Base-by-base conservation (phyloP, 2,329 filamentous ascomycete species). In the Rosellinia necatrix region DNA sequence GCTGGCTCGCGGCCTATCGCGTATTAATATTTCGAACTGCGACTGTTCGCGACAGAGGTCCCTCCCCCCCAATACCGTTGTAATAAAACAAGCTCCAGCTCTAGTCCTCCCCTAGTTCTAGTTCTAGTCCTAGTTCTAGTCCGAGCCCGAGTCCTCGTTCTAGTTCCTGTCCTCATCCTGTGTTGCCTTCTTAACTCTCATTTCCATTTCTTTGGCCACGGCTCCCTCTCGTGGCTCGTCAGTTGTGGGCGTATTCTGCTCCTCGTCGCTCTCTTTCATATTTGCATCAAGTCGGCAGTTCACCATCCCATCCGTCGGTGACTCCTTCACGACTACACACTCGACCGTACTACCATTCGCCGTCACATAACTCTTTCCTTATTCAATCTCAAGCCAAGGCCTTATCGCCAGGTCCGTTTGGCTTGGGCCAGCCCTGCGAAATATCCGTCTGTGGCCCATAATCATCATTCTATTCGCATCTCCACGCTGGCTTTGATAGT, bases 321-420 rank as follows among this genome's bases (percentile, higher is more conserved):
- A 52, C 47, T 49, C 9, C 30, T 48, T 47, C 25, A 43, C 29
- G 19, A 24, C 21, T 17, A 52, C 27, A 9, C 25, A 40, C 25
- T 40, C 22, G 25, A 37, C 35, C 41, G 21, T 37, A 49, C 30
- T 43, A 47, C 50, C 25, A 30, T 53, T 60, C 53, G 52, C 54
- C 59, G 56, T 54, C 58, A 54, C 50, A 51, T 55, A 61, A 53
- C 54, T 50, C 56, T 62, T 51, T 35, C 25, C 25, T 53, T 53
- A 8, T 21, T 27, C 3, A n/a, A 38, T 41, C 40, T 9, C n/a
- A 34, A 19, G 25, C 19, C 32, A 21, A 46, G 25, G 44, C 24
- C 35, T n/a, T 30, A 24, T 21, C 34, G 41, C 13, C 34, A n/a
- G n/a, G n/a, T n/a, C 34, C n/a, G 9, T 32, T 21, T 37, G 49